Evolutionary conservation across 2,329 filamentous ascomycete species (phyloP).

Genomic region (Cladosporium sp.): DNA sequence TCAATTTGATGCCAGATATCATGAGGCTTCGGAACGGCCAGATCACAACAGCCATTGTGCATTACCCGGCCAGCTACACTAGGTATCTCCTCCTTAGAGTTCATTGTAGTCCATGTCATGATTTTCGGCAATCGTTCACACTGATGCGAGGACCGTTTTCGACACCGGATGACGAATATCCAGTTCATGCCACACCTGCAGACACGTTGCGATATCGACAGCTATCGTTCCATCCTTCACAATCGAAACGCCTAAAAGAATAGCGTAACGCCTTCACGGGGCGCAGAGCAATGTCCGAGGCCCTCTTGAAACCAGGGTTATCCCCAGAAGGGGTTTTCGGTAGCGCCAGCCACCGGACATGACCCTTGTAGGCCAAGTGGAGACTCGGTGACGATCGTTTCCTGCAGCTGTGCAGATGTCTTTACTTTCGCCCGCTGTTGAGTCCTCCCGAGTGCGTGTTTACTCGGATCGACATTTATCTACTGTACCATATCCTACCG

Average conservation of each 20-base stretch:
- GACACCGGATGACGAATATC: background rate
- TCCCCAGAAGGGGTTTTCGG: conserved; percentile 2
- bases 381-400: conserved; percentile 10
- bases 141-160: background rate
- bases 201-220: background rate
- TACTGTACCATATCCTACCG: background rate
- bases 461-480: background rate
- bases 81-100: background rate
- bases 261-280: background rate
- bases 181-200: background rate
- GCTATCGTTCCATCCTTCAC: background rate
- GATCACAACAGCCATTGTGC: too few species aligned
- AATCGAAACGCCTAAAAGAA: background rate
- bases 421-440: background rate
- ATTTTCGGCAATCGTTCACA: background rate
- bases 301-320: background rate
- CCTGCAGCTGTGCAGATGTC: conserved; percentile 14
- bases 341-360: conserved; percentile 4
- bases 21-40: too few species aligned
- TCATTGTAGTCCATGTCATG: background rate
- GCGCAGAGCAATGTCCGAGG: conserved; percentile 5
- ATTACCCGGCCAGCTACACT: background rate
- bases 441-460: background rate
- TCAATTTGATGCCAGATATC: too few species aligned
- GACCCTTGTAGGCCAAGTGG: conserved; percentile 1